Conservation (phyloP, 2,329 filamentous ascomycete species). For the Drechslerella dactyloides region DNA sequence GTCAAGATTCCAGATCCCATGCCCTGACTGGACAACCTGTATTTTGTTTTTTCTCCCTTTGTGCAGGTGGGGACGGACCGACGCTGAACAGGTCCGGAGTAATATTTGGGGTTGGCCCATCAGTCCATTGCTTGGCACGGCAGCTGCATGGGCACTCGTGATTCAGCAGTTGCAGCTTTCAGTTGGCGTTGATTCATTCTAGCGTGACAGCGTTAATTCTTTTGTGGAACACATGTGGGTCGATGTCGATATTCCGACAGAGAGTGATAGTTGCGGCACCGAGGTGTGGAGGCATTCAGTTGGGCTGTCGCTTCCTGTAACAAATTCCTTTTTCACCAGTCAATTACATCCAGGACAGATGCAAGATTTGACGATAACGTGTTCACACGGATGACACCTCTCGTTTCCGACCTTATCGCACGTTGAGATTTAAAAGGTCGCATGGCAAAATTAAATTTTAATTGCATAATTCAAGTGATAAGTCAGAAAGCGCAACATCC, state of each 20-base stretch:
- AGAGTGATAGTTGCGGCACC: not conserved
- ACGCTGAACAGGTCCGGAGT: slow-evolving; percentile 43
- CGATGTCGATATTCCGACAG: not conserved
- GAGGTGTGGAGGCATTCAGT: too few species aligned
- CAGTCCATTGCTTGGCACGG: slow-evolving; percentile 34
- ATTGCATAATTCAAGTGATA: not conserved
- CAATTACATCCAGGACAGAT: not conserved
- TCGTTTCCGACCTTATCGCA: slow-evolving; percentile 1
- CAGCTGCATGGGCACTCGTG: slow-evolving; percentile 2
- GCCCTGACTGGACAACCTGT: slow-evolving; percentile 45
- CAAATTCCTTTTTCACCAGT: too few species aligned
- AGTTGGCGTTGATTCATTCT: slow-evolving; percentile 9
- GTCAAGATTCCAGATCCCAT: slow-evolving; percentile 51
- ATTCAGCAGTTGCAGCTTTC: slow-evolving; percentile 14
- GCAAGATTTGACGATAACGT: not conserved
- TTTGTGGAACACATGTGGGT: not conserved
- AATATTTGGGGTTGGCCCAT: slow-evolving; percentile 32
- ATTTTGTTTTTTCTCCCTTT: slow-evolving; percentile 32
- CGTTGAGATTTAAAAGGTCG: slow-evolving; percentile 38
- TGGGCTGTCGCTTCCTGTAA: too few species aligned
- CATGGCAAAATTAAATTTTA: slow-evolving; percentile 39
- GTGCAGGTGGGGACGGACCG: slow-evolving; percentile 41
- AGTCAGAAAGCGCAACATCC: slow-evolving; percentile 17
- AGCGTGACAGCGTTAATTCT: not conserved
- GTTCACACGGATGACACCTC: not conserved